Evolutionary conservation across 1,139 yeast genomes (phyloP).

Genomic region (Ashbya aceris): DNA sequence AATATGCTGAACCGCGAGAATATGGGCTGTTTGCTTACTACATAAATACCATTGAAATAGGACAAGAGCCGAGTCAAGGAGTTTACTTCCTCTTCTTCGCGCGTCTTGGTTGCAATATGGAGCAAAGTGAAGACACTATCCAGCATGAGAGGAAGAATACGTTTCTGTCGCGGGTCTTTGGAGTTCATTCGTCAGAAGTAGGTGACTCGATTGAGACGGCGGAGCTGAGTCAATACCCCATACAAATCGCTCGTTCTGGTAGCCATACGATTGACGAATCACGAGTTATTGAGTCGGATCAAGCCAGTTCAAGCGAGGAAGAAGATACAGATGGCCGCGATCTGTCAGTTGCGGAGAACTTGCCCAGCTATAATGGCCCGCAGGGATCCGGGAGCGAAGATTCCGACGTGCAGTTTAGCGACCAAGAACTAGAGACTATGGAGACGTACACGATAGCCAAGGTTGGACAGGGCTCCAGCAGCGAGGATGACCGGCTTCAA

Average conservation of each 20-base stretch:
- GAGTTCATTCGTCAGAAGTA: conserved; percentile 30
- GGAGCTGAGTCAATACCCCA: conserved; percentile 21
- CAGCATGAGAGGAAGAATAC: conserved; percentile 24
- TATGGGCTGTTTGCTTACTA: too few relatives aligned
- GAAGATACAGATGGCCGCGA: conserved; percentile 7
- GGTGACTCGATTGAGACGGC: conserved; percentile 20
- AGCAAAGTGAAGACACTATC: conserved; percentile 7
- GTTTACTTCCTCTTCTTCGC: too few relatives aligned
- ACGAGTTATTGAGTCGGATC: conserved; percentile 27
- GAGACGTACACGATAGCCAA: conserved; percentile 8
- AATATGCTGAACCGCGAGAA: too few relatives aligned
- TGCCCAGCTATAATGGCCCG: conserved; percentile 5
- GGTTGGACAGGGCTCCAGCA: conserved; percentile 10
- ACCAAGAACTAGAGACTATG: conserved; percentile 5
- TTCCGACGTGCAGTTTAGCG: conserved; percentile 3
- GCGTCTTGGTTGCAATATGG: conserved; percentile 4
- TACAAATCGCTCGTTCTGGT: conserved; percentile 7
- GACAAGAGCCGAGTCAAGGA: too few relatives aligned
- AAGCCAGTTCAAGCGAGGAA: conserved; percentile 18
- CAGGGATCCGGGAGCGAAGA: conserved; percentile 4
- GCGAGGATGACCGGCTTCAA: conserved; percentile 8
- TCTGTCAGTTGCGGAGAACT: conserved; percentile 4
- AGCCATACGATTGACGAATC: conserved; percentile 11
- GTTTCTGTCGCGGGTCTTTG: conserved; percentile 35
- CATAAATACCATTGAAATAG: too few relatives aligned